These are phyloP conservation scores for Lactarius pseudohatsudake DNA, from an alignment of 768 basidiomycete genomes.

Conservation along the genomic window DNA sequence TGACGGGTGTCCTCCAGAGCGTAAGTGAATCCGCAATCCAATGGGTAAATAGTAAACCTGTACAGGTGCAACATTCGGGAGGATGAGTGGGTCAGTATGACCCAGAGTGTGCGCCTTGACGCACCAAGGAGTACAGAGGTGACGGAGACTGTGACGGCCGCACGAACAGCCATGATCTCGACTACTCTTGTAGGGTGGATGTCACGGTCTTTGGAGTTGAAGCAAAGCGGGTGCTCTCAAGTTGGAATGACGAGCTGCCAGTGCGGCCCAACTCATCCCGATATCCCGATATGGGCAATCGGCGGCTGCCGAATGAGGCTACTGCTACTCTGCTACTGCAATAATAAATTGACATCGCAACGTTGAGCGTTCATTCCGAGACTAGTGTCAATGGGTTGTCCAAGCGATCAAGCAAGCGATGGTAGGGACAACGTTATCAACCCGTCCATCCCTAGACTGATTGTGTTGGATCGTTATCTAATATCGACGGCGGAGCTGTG, in stretches of 20 bases:
- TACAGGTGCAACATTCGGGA: slow-evolving; percentile 7
- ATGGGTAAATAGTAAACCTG: slow-evolving; percentile 82
- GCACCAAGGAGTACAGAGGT: slow-evolving; percentile 81
- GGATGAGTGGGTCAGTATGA: slow-evolving; percentile 6
- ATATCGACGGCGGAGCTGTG: too few relatives aligned
- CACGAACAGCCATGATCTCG: slow-evolving; percentile 54
- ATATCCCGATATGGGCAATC: too few relatives aligned
- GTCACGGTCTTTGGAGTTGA: not conserved
- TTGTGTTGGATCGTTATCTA: too few relatives aligned
- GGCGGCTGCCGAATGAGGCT: too few relatives aligned
- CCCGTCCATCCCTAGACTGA: too few relatives aligned
- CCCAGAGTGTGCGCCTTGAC: slow-evolving; percentile 25
- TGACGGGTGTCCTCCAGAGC: slow-evolving; percentile 80
- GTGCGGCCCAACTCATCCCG: too few relatives aligned
- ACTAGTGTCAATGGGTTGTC: too few relatives aligned
- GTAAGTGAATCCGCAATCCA: slow-evolving; percentile 94
- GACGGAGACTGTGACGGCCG: slow-evolving; percentile 69
- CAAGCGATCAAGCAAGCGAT: too few relatives aligned
- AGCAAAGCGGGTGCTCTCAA: not conserved
- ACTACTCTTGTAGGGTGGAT: slow-evolving; percentile 3
- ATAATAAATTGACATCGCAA: too few relatives aligned
- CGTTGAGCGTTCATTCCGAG: too few relatives aligned
- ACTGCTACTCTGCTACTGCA: too few relatives aligned
- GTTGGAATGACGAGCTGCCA: not conserved
- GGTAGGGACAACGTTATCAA: too few relatives aligned